Percentiles rank a stretch among this genome's conserved stretches.
Conservation (phyloP, 2,329 filamentous ascomycete species). For the Diaporthe helianthi region DNA sequence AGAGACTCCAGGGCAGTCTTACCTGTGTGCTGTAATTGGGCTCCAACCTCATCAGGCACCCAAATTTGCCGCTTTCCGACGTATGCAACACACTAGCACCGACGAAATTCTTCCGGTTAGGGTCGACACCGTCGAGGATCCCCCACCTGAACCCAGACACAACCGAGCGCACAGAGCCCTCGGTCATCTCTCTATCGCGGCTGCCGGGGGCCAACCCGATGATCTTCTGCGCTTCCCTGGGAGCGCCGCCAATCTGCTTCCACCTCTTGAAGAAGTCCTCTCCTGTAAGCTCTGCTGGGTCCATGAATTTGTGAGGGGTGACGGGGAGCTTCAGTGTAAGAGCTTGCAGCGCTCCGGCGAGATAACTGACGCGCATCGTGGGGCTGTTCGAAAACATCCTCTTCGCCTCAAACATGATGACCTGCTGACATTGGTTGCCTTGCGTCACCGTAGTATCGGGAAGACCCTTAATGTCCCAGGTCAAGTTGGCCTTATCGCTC, state of each 20-base stretch:
- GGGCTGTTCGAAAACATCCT: constrained; percentile 82
- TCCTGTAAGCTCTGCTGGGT: constrained; percentile 80
- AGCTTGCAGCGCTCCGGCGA: constrained; percentile 91
- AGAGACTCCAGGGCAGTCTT: constrained; percentile 45
- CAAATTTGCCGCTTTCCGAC: constrained; percentile 85
- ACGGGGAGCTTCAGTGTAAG: constrained; percentile 91
- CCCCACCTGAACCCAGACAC: constrained; percentile 92
- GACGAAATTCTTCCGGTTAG: constrained; percentile 92
- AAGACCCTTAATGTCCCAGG: constrained; percentile 86
- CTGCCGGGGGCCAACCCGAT: constrained; percentile 70
- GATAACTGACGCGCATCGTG: constrained; percentile 91
- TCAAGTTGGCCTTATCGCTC: constrained; percentile 69
- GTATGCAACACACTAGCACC: constrained; percentile 88
- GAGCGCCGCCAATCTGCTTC: constrained; percentile 94
- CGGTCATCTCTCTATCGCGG: constrained; percentile 69
- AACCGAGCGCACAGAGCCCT: constrained; percentile 72
- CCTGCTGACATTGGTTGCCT: constrained; percentile 85
- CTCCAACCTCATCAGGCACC: constrained; percentile 90
- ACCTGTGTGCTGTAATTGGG: constrained; percentile 93
- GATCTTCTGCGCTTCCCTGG: constrained; percentile 87
- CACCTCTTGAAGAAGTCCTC: constrained; percentile 99
- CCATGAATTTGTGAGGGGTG: constrained; percentile 95
- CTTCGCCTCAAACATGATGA: constrained; percentile 91
- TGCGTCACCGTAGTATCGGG: constrained; percentile 82
- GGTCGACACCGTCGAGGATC: constrained; percentile 83